Base-by-base conservation (phyloP, 1,284 basidiomycete species). In the Wallemia ichthyophaga region DNA sequence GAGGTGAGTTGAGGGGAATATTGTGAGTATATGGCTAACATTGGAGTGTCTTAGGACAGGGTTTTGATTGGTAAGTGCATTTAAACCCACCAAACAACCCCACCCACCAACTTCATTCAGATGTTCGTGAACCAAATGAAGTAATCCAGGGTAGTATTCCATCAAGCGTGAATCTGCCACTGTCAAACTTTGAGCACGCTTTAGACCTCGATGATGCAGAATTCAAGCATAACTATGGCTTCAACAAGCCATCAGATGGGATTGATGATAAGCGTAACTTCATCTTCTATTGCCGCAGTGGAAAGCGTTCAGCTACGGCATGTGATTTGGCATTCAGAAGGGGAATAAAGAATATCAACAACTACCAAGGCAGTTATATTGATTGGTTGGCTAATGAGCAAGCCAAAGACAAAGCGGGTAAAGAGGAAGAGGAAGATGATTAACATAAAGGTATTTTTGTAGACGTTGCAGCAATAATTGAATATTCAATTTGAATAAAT, bases 141-240 rank as follows among this genome's bases (percentile, higher is more conserved):
- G 85, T 91, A 31, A 77, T 83, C 1, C 85, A 92, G 69, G 92
- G 94, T 26, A 84, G 84, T 67, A 95, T 99, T 66, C 94, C 94
- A 1, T 89, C 86, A 13, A 78, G 91, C 2, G 88, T 98, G 65
- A 91, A 92, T 69, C 72, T 99, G 15, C 92, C 94, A 3, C 78
- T 98, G 24, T 84, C 85, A 2, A 75, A 76, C 23, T 76, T 98
- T 59, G 72, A 79, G 48, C 76, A 76, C 56, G 80, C 86, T 3
- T 70, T 98, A 57, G 73, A 78, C 63, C 71, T 83, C 60, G 69
- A 74, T 58, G 70, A 75, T 1, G 74, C 74, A 19, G 72, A 73
- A 23, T 89, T 87, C 73, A 73, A 76, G 63, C 69, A 73, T 61
- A 78, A 80, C 64, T 81, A 81, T 65, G 85, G 87, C 1, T 96